A percentile compares a stretch with the other conserved stretches of the same genome.
These are phyloP conservation scores for Sungouiozyma ichnusensis DNA, from an alignment of 805 yeast species.

Conservation along the genomic window DNA sequence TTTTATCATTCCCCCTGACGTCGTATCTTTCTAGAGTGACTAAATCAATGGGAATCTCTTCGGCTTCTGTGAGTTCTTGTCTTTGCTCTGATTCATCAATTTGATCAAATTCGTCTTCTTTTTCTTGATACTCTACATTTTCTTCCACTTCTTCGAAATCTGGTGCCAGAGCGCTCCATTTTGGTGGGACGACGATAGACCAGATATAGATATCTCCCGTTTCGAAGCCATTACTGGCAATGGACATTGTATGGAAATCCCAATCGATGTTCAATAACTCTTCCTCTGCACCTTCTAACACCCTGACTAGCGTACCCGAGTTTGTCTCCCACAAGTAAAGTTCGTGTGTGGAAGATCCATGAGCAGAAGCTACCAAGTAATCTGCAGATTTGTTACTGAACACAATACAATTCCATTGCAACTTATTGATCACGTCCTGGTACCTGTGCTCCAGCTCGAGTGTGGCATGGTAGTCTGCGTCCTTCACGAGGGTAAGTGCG, in stretches of 20 bases:
- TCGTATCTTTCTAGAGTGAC: slow-evolving; percentile 50
- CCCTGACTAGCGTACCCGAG: slow-evolving; percentile 79
- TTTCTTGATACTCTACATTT: slow-evolving; percentile 76
- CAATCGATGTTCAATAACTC: slow-evolving; percentile 80
- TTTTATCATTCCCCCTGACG: slow-evolving; percentile 55
- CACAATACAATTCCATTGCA: slow-evolving; percentile 79
- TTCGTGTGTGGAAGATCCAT: slow-evolving; percentile 74
- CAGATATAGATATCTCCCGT: slow-evolving; percentile 74
- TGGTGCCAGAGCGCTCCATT: slow-evolving; percentile 95
- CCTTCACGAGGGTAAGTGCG: slow-evolving; percentile 7
- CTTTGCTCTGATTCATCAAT: slow-evolving; percentile 54
- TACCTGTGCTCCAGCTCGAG: slow-evolving; percentile 69
- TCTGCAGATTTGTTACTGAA: slow-evolving; percentile 69
- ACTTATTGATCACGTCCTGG: slow-evolving; percentile 79
- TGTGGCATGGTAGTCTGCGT: slow-evolving; percentile 27
- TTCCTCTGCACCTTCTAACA: slow-evolving; percentile 78
- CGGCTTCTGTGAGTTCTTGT: slow-evolving; percentile 53
- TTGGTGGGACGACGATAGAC: slow-evolving; percentile 75
- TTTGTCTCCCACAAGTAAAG: slow-evolving; percentile 87
- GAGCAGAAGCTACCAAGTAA: slow-evolving; percentile 79
- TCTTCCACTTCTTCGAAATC: slow-evolving; percentile 93
- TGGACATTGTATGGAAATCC: slow-evolving; percentile 64
- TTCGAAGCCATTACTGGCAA: slow-evolving; percentile 79
- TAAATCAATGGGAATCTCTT: slow-evolving; percentile 54
- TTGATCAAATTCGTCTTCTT: slow-evolving; percentile 86